Evolutionary conservation across 1,139 yeast species (phyloP).

Genomic region (Pichia sp.): DNA sequence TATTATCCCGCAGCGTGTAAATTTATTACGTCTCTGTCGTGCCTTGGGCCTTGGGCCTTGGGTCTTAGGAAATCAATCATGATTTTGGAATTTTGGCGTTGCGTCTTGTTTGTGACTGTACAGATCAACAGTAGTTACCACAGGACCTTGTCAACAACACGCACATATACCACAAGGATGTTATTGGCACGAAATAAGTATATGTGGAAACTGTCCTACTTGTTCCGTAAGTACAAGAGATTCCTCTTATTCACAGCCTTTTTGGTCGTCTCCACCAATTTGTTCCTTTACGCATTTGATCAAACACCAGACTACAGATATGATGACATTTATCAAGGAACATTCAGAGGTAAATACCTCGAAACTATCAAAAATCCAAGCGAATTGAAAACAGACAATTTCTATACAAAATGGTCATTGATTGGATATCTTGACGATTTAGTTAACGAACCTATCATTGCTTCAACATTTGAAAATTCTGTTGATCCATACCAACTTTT

Average conservation of each 20-base stretch:
- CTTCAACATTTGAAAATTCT: slow-evolving; percentile 21
- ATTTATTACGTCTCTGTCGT: too few relatives aligned
- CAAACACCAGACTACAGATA: slow-evolving; percentile 16
- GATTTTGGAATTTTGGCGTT: too few relatives aligned
- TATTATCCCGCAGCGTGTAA: too few relatives aligned
- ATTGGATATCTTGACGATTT: slow-evolving; percentile 30
- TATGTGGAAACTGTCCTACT: slow-evolving; percentile 1
- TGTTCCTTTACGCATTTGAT: not conserved
- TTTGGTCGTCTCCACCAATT: slow-evolving; percentile 1
- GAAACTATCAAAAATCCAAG: slow-evolving; percentile 21
- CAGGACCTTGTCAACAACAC: too few relatives aligned
- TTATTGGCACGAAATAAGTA: slow-evolving; percentile 4
- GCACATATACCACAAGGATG: too few relatives aligned
- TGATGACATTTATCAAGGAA: slow-evolving; percentile 28
- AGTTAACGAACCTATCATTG: slow-evolving; percentile 29
- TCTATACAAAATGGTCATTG: slow-evolving; percentile 26
- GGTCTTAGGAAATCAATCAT: too few relatives aligned
- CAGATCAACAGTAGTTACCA: too few relatives aligned
- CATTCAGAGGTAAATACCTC: slow-evolving; percentile 29
- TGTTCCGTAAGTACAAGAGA: slow-evolving; percentile 6
- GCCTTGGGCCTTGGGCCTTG: too few relatives aligned
- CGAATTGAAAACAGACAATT: slow-evolving; percentile 26
- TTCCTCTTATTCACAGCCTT: not conserved
- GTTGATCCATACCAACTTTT: slow-evolving; percentile 24
- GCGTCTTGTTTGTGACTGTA: not conserved